These are phyloP conservation scores for Pachysolen tannophilus DNA, from an alignment of 805 yeast genomes.

Conservation along the genomic window DNA sequence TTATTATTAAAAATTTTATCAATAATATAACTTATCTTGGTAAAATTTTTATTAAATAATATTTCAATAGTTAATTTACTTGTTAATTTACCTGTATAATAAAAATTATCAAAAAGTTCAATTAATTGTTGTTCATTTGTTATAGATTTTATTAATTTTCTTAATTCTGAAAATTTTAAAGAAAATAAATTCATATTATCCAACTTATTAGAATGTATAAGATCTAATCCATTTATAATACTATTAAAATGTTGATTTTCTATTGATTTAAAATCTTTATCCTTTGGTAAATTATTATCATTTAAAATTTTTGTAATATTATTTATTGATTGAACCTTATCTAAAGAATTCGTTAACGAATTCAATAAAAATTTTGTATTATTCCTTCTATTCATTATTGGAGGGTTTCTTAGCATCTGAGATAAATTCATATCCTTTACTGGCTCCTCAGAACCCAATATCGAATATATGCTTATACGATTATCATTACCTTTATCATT, in stretches of 20 bases:
- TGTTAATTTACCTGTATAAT: conserved; percentile 4
- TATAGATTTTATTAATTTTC: conserved; percentile 2
- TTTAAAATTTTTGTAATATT: conserved; percentile 4
- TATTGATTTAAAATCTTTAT: conserved; percentile 3
- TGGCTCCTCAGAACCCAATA: no score
- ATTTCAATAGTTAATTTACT: conserved; percentile 5
- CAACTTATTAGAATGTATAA: conserved; percentile 1
- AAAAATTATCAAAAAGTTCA: conserved; percentile 5
- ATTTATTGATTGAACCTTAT: no score
- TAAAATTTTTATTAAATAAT: conserved; percentile 4
- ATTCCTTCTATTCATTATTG: no score
- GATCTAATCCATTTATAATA: conserved; percentile 6
- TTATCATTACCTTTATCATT: no score
- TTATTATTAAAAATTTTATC: background rate
- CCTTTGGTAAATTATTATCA: conserved; percentile 6
- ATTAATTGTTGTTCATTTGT: conserved; percentile 1
- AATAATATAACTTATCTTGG: background rate
- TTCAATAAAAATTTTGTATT: no score
- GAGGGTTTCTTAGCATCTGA: no score
- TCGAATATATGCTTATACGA: no score
- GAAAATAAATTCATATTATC: conserved; percentile 1
- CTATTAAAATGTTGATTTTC: conserved; percentile 4
- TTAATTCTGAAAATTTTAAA: conserved; percentile 1
- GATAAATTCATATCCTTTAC: no score
- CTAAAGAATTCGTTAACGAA: no score